Evolutionary conservation across 2,329 filamentous ascomycete species (phyloP).

Genomic region (Aureobasidium musti): DNA sequence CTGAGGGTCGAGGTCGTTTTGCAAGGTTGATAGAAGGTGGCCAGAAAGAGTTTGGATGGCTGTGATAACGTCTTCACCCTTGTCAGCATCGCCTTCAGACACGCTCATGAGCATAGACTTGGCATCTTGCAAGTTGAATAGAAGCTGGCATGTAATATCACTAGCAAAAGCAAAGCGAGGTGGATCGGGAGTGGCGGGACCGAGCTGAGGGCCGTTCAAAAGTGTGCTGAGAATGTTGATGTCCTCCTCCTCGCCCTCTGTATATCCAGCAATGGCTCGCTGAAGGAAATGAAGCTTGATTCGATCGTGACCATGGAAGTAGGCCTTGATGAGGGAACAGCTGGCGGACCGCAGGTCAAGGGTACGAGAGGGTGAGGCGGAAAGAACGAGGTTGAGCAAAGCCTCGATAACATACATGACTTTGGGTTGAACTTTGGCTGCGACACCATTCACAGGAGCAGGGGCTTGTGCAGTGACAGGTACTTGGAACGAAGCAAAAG

Average conservation of each 20-base stretch:
- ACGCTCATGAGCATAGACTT: constrained; percentile 80
- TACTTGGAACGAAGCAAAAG: constrained; percentile 84
- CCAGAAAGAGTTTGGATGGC: constrained; percentile 85
- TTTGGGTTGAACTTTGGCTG: constrained; percentile 48
- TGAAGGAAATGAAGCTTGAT: constrained; percentile 84
- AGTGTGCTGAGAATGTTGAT: constrained; percentile 81
- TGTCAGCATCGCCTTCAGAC: constrained; percentile 83
- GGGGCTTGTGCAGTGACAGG: constrained; percentile 41
- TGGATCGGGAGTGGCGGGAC: constrained; percentile 68
- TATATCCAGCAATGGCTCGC: constrained; percentile 85
- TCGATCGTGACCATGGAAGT: constrained; percentile 77
- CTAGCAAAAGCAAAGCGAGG: constrained; percentile 90
- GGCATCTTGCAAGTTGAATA: constrained; percentile 76
- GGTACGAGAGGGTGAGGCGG: constrained; percentile 63
- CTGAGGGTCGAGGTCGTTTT: constrained; percentile 74
- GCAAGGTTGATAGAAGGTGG: constrained; percentile 78
- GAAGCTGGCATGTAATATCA: constrained; percentile 79
- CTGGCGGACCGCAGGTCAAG: constrained; percentile 83
- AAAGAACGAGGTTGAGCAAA: constrained; percentile 77
- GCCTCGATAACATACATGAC: constrained; percentile 87
- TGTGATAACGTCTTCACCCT: constrained; percentile 91
- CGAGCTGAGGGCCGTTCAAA: constrained; percentile 62
- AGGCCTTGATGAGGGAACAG: constrained; percentile 89
- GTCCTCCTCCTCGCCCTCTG: constrained; percentile 73
- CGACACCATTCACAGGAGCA: constrained; percentile 52